phyloP scores from a whole-genome alignment of 371 early-diverging fungal species.

The Mucor piriformis region DNA sequence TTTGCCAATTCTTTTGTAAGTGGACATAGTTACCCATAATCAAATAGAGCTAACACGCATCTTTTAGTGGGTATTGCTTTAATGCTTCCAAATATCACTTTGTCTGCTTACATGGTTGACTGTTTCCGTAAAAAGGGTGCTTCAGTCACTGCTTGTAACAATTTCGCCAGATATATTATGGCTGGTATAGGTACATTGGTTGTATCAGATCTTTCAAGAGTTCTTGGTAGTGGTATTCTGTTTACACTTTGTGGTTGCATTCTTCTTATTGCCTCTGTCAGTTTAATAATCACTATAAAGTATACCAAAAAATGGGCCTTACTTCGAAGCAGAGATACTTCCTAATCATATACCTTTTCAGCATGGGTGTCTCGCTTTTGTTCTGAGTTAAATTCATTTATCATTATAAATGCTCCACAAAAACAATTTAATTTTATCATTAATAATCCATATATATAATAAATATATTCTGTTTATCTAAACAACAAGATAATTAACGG shows the following conservation, averaged over 20 bases:
- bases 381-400: too few species aligned
- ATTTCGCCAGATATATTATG: conserved; percentile 42
- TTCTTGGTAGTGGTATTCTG: conserved; percentile 26
- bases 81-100: conserved; percentile 41
- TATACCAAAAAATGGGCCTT: conserved; percentile 30
- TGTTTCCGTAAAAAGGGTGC: conserved; percentile 44
- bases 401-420: too few species aligned
- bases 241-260: conserved; percentile 28
- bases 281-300: conserved; percentile 18
- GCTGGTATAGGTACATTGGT: conserved; percentile 47
- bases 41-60: too few species aligned
- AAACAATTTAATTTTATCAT: too few species aligned
- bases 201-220: conserved; percentile 33
- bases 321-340: conserved; percentile 3
- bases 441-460: too few species aligned
- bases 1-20: conserved; percentile 44
- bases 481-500: too few species aligned
- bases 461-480: too few species aligned
- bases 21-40: too few species aligned
- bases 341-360: neutral
- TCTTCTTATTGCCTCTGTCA: conserved; percentile 11
- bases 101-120: conserved; percentile 48
- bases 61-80: conserved; percentile 34
- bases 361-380: too few species aligned
- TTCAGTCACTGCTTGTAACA: conserved; percentile 54